Base-by-base conservation (phyloP, 2,329 filamentous ascomycete species). In the Cercospora citrullina region DNA sequence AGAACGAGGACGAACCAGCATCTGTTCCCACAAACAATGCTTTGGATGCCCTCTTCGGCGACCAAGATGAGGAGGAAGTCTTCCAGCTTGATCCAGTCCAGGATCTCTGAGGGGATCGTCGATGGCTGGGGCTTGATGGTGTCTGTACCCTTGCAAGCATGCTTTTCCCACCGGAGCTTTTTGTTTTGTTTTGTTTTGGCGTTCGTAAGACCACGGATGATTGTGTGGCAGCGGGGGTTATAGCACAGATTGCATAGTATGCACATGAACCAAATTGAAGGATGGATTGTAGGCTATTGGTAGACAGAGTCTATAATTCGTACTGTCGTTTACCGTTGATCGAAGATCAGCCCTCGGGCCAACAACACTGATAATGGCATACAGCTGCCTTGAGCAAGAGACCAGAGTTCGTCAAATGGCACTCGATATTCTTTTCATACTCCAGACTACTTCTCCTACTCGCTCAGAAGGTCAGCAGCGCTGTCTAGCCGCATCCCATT, bases 21-120 rank as follows among this genome's bases (percentile, higher is more conserved):
- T 48, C 69, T 31, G 42, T 57, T 21, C 60, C 30, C 6, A 12
- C 31, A 14, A 59, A 21, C n/a, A 59, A 45, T 26, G 62, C 36
- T 23, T 23, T 63, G 30, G 64, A 66, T 30, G 63, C 30, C 6
- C 61, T 65, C 2, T 23, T 42, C 10, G 53, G 53, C 23, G 63
- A 65, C 9, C 60, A 70, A 4, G 72, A 72, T 9, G 72, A 73
- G 55, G 67, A 69, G 26, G 68, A 72, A n/a, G 66, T 71, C 51
- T 73, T 74, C 55, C 70, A 75, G 64, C 63, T 74, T 14, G 70
- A 75, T 61, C 62, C 69, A 21, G 60, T 69, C 12, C 31, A 72
- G 60, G 68, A 71, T 21, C 60, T 70, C 16, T 72, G 66, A 70
- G 26, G 0, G 9, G 2, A 14, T 1, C 5, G 18, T 14, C 7